Conservation (phyloP, 169 alveolate genomes). For the Perkinsus olseni region DNA sequence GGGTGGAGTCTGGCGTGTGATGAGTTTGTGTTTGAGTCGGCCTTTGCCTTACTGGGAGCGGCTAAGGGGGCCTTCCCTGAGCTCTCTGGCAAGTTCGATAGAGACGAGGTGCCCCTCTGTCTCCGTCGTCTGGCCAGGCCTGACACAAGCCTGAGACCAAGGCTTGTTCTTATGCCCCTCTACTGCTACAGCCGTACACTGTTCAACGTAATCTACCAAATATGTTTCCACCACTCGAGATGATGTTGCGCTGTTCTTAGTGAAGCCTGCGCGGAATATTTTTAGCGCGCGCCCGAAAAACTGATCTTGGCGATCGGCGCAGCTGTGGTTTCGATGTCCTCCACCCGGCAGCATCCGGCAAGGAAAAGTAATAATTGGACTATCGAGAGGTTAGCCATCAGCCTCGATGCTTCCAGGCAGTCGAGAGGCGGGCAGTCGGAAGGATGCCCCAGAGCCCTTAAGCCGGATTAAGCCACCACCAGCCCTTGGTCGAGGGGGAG, state of each 20-base stretch:
- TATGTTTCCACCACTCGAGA: background rate
- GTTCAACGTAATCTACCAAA: background rate
- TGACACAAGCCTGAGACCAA: background rate
- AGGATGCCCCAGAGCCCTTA: background rate
- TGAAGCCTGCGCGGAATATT: background rate
- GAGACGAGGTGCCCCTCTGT: background rate
- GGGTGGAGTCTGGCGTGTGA: background rate
- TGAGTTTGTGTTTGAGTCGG: background rate
- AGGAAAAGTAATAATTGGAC: background rate
- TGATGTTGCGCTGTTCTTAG: background rate
- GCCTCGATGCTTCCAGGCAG: background rate
- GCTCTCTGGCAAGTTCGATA: background rate
- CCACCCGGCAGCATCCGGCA: background rate
- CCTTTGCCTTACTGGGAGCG: background rate
- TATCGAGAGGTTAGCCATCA: background rate
- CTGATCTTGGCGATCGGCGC: background rate
- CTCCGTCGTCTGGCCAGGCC: background rate
- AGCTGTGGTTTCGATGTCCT: background rate
- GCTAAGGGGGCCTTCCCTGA: background rate
- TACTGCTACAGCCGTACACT: background rate
- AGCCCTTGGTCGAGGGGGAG: background rate
- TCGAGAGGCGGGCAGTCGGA: background rate
- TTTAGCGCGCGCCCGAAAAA: conserved; percentile 1
- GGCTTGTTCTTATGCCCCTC: background rate
- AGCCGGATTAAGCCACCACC: background rate